These are phyloP conservation scores for Penicillium sp. DNA, from an alignment of 2,329 filamentous ascomycete species.

Conservation along the genomic window DNA sequence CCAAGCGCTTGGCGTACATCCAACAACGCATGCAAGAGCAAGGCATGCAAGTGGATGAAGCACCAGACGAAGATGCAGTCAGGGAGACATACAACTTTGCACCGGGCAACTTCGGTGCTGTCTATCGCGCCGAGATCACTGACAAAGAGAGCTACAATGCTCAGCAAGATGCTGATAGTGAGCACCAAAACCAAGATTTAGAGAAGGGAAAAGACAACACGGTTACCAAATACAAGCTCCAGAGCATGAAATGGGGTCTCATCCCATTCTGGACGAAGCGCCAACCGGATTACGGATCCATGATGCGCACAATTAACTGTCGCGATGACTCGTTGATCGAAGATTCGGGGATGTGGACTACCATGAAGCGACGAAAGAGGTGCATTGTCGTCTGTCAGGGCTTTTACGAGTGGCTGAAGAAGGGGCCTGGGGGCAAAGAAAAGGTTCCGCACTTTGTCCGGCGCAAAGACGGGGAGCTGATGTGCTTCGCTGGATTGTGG, in stretches of 20 bases:
- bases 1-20: constrained; percentile 73
- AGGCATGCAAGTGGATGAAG: constrained; percentile 70
- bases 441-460: constrained; percentile 83
- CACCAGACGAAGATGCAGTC: constrained; percentile 67
- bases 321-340: constrained; percentile 80
- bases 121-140: constrained; percentile 75
- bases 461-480: constrained; percentile 75
- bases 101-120: constrained; percentile 78
- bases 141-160: constrained; percentile 51
- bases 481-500: constrained; percentile 91
- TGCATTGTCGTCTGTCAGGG: constrained; percentile 87
- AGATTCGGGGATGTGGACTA: constrained; percentile 81
- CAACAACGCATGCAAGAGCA: constrained; percentile 71
- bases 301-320: constrained; percentile 93
- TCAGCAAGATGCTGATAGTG: constrained; percentile 18
- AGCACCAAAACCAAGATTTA: constrained; percentile 17
- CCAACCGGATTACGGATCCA: constrained; percentile 71
- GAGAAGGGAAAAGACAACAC: constrained; percentile 18
- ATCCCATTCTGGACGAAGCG: constrained; percentile 92
- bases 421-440: constrained; percentile 66
- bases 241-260: constrained; percentile 94
- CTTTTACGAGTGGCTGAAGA: constrained; percentile 95
- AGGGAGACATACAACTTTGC: constrained; percentile 90
- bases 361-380: constrained; percentile 84
- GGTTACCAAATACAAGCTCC: constrained; percentile 71